A percentile compares a stretch with the other conserved stretches of the same genome.
Evolutionary conservation across 2,329 filamentous ascomycete genomes (phyloP).

Genomic region (Grosmannia clavigera): DNA sequence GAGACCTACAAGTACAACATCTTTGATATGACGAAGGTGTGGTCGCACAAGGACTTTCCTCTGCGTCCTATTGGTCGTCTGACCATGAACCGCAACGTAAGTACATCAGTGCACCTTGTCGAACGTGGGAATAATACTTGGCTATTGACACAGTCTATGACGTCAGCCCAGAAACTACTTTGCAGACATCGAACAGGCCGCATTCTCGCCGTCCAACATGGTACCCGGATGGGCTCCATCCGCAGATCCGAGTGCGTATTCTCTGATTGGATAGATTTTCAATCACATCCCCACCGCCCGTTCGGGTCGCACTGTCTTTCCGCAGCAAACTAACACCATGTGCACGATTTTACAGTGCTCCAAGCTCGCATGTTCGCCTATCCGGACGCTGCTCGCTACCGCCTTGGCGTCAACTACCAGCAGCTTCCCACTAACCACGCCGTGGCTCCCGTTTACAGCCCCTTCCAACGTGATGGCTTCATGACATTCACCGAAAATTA

Average conservation of each 20-base stretch:
- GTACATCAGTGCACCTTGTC: neutral
- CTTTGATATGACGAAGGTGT: constrained; percentile 44
- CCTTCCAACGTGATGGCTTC: neutral
- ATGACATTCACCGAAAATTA: neutral
- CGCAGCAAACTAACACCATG: neutral
- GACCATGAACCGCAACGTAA: constrained; percentile 36
- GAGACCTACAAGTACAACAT: constrained; percentile 33
- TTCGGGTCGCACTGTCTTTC: too few species aligned
- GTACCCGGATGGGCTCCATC: constrained; percentile 41
- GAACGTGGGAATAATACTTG: neutral
- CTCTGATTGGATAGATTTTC: neutral
- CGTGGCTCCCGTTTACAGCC: neutral
- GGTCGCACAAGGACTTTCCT: constrained; percentile 38
- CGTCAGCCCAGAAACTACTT: constrained; percentile 14
- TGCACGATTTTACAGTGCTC: neutral
- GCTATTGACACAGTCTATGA: neutral
- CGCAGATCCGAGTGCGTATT: constrained; percentile 29
- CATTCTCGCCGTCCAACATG: constrained; percentile 43
- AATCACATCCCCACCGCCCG: neutral
- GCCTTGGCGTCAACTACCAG: neutral
- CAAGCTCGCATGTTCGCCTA: neutral
- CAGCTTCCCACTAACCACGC: neutral
- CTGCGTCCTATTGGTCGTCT: constrained; percentile 35
- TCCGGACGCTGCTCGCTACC: neutral
- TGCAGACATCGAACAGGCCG: constrained; percentile 40